Evolutionary conservation across 1,284 basidiomycete genomes (phyloP).

Genomic region (Ceratobasidium sp.): DNA sequence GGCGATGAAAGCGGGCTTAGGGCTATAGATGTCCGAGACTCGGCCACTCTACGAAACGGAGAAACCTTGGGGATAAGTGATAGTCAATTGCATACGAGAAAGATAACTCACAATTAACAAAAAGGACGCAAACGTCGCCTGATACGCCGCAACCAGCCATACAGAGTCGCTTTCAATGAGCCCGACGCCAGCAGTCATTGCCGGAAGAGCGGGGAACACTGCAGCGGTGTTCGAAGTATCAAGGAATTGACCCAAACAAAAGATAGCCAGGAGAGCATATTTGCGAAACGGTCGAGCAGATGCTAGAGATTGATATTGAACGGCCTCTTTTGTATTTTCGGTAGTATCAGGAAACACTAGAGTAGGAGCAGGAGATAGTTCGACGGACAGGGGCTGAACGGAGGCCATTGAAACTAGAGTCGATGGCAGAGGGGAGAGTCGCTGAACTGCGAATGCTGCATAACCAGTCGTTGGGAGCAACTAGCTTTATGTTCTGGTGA

Average conservation of each 20-base stretch:
- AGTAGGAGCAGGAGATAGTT: too few relatives aligned
- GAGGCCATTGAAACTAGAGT: too few relatives aligned
- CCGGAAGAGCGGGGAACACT: conserved; percentile 59
- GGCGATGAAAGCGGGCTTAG: conserved; percentile 39
- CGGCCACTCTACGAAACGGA: conserved; percentile 31
- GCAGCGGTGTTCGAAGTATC: conserved; percentile 62
- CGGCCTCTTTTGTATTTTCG: too few relatives aligned
- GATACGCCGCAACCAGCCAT: conserved; percentile 40
- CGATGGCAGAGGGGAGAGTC: too few relatives aligned
- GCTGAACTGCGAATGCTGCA: too few relatives aligned
- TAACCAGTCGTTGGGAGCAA: too few relatives aligned
- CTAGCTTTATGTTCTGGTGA: too few relatives aligned
- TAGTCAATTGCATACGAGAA: neutral
- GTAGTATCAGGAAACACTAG: too few relatives aligned
- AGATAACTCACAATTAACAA: conserved; percentile 29
- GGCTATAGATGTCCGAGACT: conserved; percentile 41
- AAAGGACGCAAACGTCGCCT: conserved; percentile 25
- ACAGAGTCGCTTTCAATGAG: conserved; percentile 23
- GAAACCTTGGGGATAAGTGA: neutral
- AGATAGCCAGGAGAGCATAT: conserved; percentile 56
- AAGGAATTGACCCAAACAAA: conserved; percentile 61
- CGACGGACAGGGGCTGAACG: too few relatives aligned
- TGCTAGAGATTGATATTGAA: neutral
- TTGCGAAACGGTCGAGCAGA: conserved; percentile 46
- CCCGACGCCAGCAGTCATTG: conserved; percentile 50